These are phyloP conservation scores for Ashbya aceris DNA, from an alignment of 1,139 yeast species.

Conservation along the genomic window DNA sequence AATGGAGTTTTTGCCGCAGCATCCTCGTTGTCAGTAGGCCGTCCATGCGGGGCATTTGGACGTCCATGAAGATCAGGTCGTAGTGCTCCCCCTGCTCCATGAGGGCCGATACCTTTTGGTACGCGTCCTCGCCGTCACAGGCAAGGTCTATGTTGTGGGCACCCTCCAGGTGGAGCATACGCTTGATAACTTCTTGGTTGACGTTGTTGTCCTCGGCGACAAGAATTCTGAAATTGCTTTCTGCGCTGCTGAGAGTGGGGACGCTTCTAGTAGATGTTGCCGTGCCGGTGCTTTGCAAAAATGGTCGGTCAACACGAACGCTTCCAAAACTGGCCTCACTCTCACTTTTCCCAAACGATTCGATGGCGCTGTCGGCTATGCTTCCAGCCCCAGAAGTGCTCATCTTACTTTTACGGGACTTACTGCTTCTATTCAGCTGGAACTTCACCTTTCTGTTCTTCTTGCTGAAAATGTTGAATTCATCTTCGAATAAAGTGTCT, in stretches of 20 bases:
- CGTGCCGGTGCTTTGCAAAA: conserved; percentile 34
- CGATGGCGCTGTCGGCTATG: conserved; percentile 2
- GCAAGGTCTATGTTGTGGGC: conserved; percentile 64
- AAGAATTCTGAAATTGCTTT: conserved; percentile 42
- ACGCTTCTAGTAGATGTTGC: conserved; percentile 28
- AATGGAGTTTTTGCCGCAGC: conserved; percentile 58
- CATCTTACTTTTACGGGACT: conserved; percentile 16
- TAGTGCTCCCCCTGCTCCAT: conserved; percentile 34
- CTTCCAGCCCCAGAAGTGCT: conserved; percentile 10
- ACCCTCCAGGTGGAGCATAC: conserved; percentile 80
- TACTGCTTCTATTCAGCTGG: conserved; percentile 20
- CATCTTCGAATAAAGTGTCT: conserved; percentile 35
- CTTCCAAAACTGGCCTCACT: conserved; percentile 14
- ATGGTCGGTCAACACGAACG: conserved; percentile 28
- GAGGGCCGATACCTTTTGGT: conserved; percentile 49
- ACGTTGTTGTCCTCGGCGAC: conserved; percentile 94
- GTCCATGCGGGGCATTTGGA: conserved; percentile 90
- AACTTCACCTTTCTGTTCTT: conserved; percentile 36
- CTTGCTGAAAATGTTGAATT: conserved; percentile 36
- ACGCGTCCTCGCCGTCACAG: conserved; percentile 84
- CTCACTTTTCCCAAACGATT: conserved; percentile 3
- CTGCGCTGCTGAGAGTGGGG: conserved; percentile 9
- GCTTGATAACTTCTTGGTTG: conserved; percentile 79
- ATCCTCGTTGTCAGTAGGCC: conserved; percentile 74
- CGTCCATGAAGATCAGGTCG: conserved; percentile 87